Evolutionary conservation across 106 monocot species (phyloP).

Genomic region (Phalaenopsis aphrodite): DNA sequence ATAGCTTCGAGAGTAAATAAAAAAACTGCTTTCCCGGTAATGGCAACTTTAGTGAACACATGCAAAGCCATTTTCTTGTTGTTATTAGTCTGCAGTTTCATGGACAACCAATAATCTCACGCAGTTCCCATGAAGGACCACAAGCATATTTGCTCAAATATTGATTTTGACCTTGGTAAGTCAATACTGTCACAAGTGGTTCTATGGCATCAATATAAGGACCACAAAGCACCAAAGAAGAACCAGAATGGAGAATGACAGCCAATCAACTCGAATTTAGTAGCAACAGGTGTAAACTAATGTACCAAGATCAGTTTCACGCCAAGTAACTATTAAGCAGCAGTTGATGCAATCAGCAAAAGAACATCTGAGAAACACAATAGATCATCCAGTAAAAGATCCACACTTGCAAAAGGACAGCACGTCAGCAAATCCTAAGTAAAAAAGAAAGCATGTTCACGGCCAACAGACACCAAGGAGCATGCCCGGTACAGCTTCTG

Average conservation of each 20-base stretch:
- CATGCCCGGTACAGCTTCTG: neutral
- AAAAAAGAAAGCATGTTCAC: neutral
- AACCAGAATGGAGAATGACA: neutral
- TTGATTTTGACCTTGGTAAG: neutral
- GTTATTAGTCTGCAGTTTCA: neutral
- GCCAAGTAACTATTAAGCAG: neutral
- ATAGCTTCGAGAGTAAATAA: neutral
- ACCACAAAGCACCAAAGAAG: neutral
- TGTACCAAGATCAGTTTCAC: neutral
- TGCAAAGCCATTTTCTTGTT: neutral
- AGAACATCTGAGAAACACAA: neutral
- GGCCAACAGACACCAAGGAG: neutral
- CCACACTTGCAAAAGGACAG: neutral
- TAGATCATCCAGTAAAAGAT: neutral
- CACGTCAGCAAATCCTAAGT: neutral
- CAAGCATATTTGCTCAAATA: neutral
- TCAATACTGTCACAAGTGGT: neutral
- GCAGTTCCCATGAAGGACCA: neutral
- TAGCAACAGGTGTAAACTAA: neutral
- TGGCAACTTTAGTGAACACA: neutral
- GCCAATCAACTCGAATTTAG: constrained; percentile 1
- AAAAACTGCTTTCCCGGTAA: neutral
- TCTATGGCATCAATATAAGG: neutral
- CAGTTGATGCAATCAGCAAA: constrained; percentile 9
- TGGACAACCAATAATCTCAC: neutral